These are phyloP conservation scores for Acacia acuminata DNA, from an alignment of 306 rosid genomes.

Conservation along the genomic window DNA sequence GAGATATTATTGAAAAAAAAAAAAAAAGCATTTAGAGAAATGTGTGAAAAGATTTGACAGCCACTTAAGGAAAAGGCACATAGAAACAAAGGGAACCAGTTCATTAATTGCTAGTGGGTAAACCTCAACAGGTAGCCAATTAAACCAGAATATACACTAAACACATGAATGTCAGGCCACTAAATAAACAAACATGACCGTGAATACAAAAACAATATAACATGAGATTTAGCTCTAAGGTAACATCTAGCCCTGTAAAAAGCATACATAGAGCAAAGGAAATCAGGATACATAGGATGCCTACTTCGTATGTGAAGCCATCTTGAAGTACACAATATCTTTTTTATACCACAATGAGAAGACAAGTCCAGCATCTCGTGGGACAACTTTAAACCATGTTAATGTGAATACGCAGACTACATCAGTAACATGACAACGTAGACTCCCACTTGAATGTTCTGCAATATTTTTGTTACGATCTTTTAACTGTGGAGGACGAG, in stretches of 20 bases:
- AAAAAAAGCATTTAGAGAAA: constrained; percentile 25
- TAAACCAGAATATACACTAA: constrained; percentile 4
- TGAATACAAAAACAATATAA: not conserved
- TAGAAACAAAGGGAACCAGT: constrained; percentile 5
- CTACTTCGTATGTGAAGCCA: not conserved
- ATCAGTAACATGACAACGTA: not conserved
- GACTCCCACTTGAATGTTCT: not conserved
- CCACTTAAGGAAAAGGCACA: constrained; percentile 29
- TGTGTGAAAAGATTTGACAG: constrained; percentile 20
- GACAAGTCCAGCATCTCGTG: not conserved
- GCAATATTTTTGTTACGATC: too few species aligned
- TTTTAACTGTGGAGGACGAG: not conserved
- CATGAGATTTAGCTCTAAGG: not conserved
- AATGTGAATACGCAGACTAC: not conserved
- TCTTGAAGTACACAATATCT: not conserved
- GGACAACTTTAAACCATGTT: not conserved
- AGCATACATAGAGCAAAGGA: not conserved
- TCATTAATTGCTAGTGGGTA: not conserved
- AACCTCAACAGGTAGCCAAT: constrained; percentile 20
- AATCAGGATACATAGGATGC: not conserved
- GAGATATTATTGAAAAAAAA: constrained; percentile 31
- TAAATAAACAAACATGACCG: constrained; percentile 6
- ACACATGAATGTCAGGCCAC: constrained; percentile 15
- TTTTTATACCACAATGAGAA: not conserved
- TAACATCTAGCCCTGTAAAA: not conserved